Base-by-base conservation (phyloP, 2,329 filamentous ascomycete species). In the Colletotrichum chlorophyti region DNA sequence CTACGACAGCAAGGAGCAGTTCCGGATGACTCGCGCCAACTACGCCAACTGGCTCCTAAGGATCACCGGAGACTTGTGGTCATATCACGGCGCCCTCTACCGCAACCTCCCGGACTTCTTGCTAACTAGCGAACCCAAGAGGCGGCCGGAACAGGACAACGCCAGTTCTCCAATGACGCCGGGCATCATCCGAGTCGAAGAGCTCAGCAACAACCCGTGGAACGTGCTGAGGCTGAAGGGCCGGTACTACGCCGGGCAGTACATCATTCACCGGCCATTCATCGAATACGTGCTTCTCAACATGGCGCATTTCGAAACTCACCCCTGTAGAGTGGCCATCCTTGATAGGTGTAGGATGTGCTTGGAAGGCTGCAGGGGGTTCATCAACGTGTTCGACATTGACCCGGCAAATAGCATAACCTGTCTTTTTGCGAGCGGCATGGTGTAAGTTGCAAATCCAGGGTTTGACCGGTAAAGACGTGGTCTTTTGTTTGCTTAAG, bases 371-470 rank as follows among this genome's bases (percentile, higher is more conserved):
- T 68, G 69, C 7, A 35, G 42, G 8, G 68, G 68, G 0, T 70
- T 70, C 11, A 67, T 70, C 35, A 61, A 65, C 6, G 66, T 70
- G 3, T 71, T 70, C 17, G 63, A 68, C 14, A 59, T 61, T 2
- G 63, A 69, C 4, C 60, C 60, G 5, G 65, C 57, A 0, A 70
- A 69, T 21, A 63, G 64, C 2, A 35, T 70, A 1, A 69, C 69
- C 0, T 65, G 66, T 43, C 23, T 70, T 2, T 70, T 70, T 29
- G 65, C 68, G 0, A 66, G 62, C 4, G 68, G 69, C 10, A 70
- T 70, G 69, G 69, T 68, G 69, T 70, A 54, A 64, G 68, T 63
- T 8, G n/a, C n/a, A n/a, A n/a, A n/a, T n/a, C n/a, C n/a, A n/a
- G n/a, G n/a, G n/a, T n/a, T n/a, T n/a, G n/a, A n/a, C n/a, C n/a